These are phyloP conservation scores for Thelonectria blattea DNA, from an alignment of 2,329 filamentous ascomycete genomes.

Conservation along the genomic window DNA sequence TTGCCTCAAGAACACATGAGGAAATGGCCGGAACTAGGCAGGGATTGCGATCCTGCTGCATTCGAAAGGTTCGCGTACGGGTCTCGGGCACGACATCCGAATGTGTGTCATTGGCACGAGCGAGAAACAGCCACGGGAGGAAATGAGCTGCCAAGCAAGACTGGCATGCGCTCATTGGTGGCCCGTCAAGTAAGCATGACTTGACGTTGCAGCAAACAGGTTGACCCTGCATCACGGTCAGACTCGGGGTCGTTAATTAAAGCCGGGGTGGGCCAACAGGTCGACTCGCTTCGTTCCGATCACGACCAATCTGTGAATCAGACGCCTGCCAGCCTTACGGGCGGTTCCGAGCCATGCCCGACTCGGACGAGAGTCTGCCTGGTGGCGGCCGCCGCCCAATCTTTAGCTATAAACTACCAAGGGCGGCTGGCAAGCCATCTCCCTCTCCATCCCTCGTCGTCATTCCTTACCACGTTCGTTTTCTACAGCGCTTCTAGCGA, in stretches of 20 bases:
- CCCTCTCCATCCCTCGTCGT: background rate
- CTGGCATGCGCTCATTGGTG: background rate
- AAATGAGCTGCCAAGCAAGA: constrained; percentile 1
- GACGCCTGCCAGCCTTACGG: constrained; percentile 31
- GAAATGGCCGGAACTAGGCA: constrained; percentile 7
- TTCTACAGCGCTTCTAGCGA: background rate
- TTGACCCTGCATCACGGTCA: constrained; percentile 10
- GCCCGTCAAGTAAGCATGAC: background rate
- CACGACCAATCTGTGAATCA: constrained; percentile 10
- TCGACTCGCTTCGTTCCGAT: constrained; percentile 16
- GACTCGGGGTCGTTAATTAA: background rate
- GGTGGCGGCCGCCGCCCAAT: background rate
- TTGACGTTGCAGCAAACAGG: background rate
- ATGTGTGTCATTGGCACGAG: constrained; percentile 1
- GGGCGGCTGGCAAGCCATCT: background rate
- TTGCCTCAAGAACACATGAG: background rate
- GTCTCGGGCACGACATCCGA: background rate
- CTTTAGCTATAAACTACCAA: constrained; percentile 5
- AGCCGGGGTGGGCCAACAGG: constrained; percentile 7
- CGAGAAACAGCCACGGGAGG: background rate
- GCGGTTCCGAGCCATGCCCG: constrained; percentile 5
- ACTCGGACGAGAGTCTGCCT: constrained; percentile 1
- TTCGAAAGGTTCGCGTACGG: background rate
- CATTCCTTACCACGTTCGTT: constrained; percentile 1
- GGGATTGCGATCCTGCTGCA: background rate